Evolutionary conservation across 192 early-diverging fungal species (phyloP).

Genomic region (Umbelopsis isabellina): DNA sequence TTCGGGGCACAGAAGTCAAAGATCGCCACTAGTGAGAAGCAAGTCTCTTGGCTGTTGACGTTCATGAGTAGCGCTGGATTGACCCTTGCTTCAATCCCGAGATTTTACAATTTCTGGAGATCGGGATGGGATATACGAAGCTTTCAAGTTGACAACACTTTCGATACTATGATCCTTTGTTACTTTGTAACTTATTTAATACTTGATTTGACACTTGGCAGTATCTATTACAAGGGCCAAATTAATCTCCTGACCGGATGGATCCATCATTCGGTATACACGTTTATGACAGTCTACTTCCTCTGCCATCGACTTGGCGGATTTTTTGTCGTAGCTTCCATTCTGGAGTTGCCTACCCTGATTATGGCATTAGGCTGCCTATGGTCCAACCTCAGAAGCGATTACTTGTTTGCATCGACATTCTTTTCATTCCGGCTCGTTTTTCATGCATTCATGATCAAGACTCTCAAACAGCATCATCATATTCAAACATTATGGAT

Average conservation of each 20-base stretch:
- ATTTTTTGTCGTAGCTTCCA: conserved; percentile 49
- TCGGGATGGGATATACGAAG: conserved; percentile 25
- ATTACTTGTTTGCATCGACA: conserved; percentile 51
- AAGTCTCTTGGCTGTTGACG: conserved; percentile 31
- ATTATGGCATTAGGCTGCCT: conserved; percentile 56
- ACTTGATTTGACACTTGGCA: conserved; percentile 55
- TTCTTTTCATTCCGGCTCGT: conserved; percentile 60
- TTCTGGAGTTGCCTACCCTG: conserved; percentile 62
- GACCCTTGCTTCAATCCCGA: conserved; percentile 22
- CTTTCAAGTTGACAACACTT: conserved; percentile 23
- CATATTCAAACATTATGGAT: conserved; percentile 38
- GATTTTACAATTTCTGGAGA: conserved; percentile 19
- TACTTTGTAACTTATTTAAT: conserved; percentile 58
- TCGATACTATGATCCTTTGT: conserved; percentile 41
- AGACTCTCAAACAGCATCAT: conserved; percentile 43
- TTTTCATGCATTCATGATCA: conserved; percentile 49
- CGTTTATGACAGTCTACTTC: conserved; percentile 36
- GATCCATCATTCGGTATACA: conserved; percentile 62
- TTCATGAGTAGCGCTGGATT: conserved; percentile 27
- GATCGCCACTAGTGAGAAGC: conserved; percentile 28
- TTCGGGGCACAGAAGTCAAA: conserved; percentile 15
- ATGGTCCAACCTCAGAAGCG: conserved; percentile 47
- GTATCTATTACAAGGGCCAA: conserved; percentile 49
- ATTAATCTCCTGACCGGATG: conserved; percentile 59
- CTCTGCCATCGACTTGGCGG: conserved; percentile 30